Conservation (phyloP, 768 basidiomycete species). For the Goffeauzyma gilvescens region DNA sequence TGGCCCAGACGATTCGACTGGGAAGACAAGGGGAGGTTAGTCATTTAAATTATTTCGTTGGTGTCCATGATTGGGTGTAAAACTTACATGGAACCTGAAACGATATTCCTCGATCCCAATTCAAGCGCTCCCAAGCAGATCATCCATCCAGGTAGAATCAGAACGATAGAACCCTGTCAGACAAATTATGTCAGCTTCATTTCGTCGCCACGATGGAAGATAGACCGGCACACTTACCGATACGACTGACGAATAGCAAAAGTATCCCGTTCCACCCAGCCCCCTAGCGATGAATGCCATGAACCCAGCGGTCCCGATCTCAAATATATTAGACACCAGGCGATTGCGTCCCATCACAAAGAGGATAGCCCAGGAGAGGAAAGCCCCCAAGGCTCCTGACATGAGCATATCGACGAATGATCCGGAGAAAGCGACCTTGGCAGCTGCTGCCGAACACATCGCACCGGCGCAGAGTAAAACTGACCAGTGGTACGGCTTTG, state of each 20-base stretch:
- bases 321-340: slow-evolving; percentile 19
- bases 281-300: slow-evolving; percentile 18
- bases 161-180: slow-evolving; percentile 9
- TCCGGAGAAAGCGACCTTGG: slow-evolving; percentile 21
- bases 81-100: slow-evolving; percentile 21
- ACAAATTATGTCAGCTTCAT: no score
- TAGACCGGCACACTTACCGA: slow-evolving; percentile 13
- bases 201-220: background rate
- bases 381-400: slow-evolving; percentile 14
- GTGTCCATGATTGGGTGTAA: background rate
- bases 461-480: slow-evolving; percentile 14
- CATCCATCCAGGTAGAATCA: slow-evolving; percentile 28
- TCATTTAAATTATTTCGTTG: no score
- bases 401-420: slow-evolving; percentile 22
- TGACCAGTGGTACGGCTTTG: slow-evolving; percentile 11
- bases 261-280: slow-evolving; percentile 3
- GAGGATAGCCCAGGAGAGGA: slow-evolving; percentile 15
- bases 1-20: slow-evolving; percentile 25
- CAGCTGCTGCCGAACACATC: slow-evolving; percentile 17
- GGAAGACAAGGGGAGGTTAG: background rate
- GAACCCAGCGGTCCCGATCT: slow-evolving; percentile 22
- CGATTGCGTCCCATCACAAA: slow-evolving; percentile 16
- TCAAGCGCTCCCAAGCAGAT: slow-evolving; percentile 29
- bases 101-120: slow-evolving; percentile 25
- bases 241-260: slow-evolving; percentile 26